Conservation (phyloP, 2,329 filamentous ascomycete species). For the Sporothrix brasiliensis region DNA sequence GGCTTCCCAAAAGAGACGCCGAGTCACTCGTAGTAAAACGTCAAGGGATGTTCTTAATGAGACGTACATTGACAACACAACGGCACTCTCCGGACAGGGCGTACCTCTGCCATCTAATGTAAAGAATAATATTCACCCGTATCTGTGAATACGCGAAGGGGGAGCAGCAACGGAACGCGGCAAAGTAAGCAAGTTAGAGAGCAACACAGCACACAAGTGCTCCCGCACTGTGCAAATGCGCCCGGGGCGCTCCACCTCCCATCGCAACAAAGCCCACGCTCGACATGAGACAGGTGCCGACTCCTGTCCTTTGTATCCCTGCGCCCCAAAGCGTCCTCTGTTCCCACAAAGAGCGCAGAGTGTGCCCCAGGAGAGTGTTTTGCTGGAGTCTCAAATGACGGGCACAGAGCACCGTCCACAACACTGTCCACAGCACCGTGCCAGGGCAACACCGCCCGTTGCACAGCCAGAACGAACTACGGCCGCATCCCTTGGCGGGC, state of each 20-base stretch:
- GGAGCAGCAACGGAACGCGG: conserved; percentile 9
- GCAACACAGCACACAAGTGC: background rate
- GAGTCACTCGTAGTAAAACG: background rate
- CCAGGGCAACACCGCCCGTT: conserved; percentile 5
- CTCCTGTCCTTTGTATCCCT: background rate
- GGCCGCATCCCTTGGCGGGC: background rate
- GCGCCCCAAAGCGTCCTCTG: background rate
- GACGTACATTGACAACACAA: background rate
- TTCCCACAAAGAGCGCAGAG: conserved; percentile 4
- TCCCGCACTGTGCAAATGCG: background rate
- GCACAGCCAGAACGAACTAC: conserved; percentile 15
- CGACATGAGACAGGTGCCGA: conserved; percentile 20
- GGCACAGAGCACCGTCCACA: background rate
- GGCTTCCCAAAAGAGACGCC: conserved; percentile 3
- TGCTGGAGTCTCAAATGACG: background rate
- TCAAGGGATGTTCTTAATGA: too few relatives aligned
- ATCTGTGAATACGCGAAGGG: conserved; percentile 8
- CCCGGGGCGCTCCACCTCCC: background rate
- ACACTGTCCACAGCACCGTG: background rate
- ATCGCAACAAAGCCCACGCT: background rate
- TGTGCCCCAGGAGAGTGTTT: conserved; percentile 6
- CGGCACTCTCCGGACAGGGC: background rate
- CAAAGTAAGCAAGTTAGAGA: background rate
- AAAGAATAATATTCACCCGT: background rate
- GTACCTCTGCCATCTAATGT: background rate